Evolutionary conservation across 1,284 basidiomycete species (phyloP).

Genomic region (Ceratobasidium sp.): DNA sequence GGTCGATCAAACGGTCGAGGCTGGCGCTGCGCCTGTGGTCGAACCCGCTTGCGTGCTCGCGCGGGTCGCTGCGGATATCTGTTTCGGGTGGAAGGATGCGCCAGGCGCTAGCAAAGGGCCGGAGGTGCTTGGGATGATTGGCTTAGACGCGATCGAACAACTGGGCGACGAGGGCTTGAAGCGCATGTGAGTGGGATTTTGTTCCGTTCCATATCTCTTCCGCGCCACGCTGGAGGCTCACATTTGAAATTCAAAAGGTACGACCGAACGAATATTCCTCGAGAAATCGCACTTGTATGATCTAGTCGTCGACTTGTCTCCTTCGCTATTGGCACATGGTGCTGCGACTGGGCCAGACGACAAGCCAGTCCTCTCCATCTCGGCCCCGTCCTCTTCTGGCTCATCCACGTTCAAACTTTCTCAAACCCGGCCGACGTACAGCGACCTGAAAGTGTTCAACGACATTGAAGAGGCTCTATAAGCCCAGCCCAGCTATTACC

Average conservation of each 20-base stretch:
- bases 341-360: constrained; percentile 60
- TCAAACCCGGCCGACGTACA: constrained; percentile 16
- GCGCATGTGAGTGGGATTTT: constrained; percentile 60
- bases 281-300: constrained; percentile 79
- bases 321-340: constrained; percentile 26
- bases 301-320: constrained; percentile 70
- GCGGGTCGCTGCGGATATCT: constrained; percentile 73
- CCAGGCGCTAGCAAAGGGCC: constrained; percentile 9
- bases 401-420: constrained; percentile 15
- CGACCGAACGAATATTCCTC: constrained; percentile 80
- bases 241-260: constrained; percentile 54
- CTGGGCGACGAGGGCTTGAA: constrained; percentile 61
- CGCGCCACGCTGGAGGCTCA: too few species aligned
- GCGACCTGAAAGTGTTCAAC: constrained; percentile 8
- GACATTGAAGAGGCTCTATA: constrained; percentile 48
- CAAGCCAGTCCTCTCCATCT: constrained; percentile 68
- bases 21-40: constrained; percentile 62
- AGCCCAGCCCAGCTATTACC: constrained; percentile 39
- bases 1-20: constrained; percentile 30
- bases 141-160: constrained; percentile 70
- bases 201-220: too few species aligned
- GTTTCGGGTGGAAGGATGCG: constrained; percentile 64
- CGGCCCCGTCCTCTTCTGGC: constrained; percentile 45
- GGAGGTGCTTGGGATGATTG: constrained; percentile 74
- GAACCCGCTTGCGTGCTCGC: constrained; percentile 78